Percentiles rank a stretch among this genome's conserved stretches.
These are phyloP conservation scores for Phaseolus coccineus DNA, from an alignment of 331 rosid species.

Conservation along the genomic window DNA sequence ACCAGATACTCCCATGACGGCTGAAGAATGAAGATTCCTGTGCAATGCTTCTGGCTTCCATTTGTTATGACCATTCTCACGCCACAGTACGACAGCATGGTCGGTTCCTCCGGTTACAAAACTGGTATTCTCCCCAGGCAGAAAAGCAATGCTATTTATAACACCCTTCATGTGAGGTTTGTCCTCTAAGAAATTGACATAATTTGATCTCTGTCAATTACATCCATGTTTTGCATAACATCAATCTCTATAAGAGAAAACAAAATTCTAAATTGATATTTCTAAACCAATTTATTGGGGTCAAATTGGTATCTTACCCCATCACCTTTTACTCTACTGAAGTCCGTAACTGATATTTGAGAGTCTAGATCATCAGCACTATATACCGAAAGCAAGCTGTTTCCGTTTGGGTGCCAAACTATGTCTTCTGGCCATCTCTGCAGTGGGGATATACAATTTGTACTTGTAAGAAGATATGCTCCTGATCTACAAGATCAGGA, in stretches of 20 bases:
- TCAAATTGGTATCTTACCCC: conserved; percentile 49
- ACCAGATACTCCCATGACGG: conserved; percentile 96
- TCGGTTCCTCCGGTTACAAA: conserved; percentile 94
- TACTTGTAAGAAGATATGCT: conserved; percentile 71
- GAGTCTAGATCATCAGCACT: conserved; percentile 90
- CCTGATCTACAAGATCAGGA: conserved; percentile 59
- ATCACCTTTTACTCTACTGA: conserved; percentile 51
- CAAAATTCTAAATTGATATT: conserved; percentile 14
- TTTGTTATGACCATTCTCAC: conserved; percentile 59
- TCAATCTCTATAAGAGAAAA: conserved; percentile 23
- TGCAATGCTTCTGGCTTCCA: conserved; percentile 82
- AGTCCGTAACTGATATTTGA: conserved; percentile 73
- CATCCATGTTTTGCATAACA: conserved; percentile 36
- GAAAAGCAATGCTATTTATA: conserved; percentile 74
- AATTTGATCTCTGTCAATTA: conserved; percentile 61
- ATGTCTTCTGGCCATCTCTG: conserved; percentile 97
- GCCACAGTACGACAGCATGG: conserved; percentile 89
- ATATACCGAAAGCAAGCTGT: conserved; percentile 71
- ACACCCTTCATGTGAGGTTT: conserved; percentile 92
- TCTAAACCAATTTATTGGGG: conserved; percentile 16
- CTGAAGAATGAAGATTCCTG: conserved; percentile 80
- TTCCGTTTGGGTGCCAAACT: conserved; percentile 91
- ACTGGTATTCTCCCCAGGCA: conserved; percentile 77
- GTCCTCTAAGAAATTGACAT: conserved; percentile 72
- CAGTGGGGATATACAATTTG: conserved; percentile 71